phyloP scores from a whole-genome alignment of 148 eudicot species.

The Spergularia marina region DNA sequence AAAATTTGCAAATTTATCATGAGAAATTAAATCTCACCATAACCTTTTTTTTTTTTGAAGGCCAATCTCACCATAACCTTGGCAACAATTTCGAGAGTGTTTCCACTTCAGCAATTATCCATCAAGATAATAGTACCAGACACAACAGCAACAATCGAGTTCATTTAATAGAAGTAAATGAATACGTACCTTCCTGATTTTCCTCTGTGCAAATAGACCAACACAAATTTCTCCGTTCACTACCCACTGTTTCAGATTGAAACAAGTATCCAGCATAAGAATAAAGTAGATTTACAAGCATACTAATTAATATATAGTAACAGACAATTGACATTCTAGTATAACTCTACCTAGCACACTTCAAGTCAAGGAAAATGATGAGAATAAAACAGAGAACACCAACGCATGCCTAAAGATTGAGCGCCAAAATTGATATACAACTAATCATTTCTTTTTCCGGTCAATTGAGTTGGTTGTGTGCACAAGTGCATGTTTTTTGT shows the following conservation, averaged over 20 bases:
- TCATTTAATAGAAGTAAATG: neutral
- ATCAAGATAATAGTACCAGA: neutral
- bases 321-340: neutral
- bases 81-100: neutral
- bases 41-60: too few relatives aligned
- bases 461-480: too few relatives aligned
- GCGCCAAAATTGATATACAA: too few relatives aligned
- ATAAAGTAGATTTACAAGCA: neutral
- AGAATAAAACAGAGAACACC: neutral
- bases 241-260: slow-evolving; percentile 74
- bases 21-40: neutral
- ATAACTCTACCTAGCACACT: neutral
- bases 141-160: neutral
- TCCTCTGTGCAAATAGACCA: slow-evolving; percentile 83
- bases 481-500: too few relatives aligned
- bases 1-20: too few relatives aligned
- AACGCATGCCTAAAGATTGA: neutral
- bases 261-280: slow-evolving; percentile 8
- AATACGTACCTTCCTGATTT: slow-evolving; percentile 66
- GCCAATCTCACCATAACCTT: neutral
- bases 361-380: neutral
- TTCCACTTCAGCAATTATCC: too few relatives aligned
- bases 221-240: slow-evolving; percentile 97
- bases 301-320: neutral
- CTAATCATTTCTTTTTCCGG: too few relatives aligned